These are phyloP conservation scores for Hebeloma cylindrosporum DNA, from an alignment of 768 basidiomycete species.

Conservation along the genomic window DNA sequence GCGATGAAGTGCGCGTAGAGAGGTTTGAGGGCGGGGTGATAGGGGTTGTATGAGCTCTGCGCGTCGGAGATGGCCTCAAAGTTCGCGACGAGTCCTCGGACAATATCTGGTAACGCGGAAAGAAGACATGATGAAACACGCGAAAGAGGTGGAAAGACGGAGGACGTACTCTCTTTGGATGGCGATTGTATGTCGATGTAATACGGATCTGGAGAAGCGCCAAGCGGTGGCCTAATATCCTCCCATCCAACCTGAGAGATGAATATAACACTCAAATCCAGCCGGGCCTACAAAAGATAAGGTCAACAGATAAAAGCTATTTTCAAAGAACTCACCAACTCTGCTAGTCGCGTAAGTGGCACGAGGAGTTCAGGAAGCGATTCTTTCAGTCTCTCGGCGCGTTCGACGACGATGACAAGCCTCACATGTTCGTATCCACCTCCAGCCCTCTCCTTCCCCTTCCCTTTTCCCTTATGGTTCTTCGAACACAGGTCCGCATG, in stretches of 20 bases:
- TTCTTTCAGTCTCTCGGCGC: slow-evolving; percentile 66
- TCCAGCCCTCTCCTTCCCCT: slow-evolving; percentile 32
- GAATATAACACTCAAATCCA: slow-evolving; percentile 61
- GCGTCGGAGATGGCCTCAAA: slow-evolving; percentile 28
- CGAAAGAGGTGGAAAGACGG: not conserved
- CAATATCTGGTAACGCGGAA: slow-evolving; percentile 25
- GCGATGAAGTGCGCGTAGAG: slow-evolving; percentile 67
- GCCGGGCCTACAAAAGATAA: slow-evolving; percentile 44
- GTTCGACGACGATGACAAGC: slow-evolving; percentile 64
- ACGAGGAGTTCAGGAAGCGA: slow-evolving; percentile 64
- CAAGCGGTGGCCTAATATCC: slow-evolving; percentile 65
- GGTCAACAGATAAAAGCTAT: not conserved
- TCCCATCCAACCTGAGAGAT: slow-evolving; percentile 70
- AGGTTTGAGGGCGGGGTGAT: slow-evolving; percentile 54
- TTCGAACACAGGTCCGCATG: slow-evolving; percentile 26
- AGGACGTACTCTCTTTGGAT: slow-evolving; percentile 55
- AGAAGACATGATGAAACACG: not conserved
- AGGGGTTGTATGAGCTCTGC: slow-evolving; percentile 30
- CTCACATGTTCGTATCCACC: slow-evolving; percentile 31
- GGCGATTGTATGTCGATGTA: slow-evolving; percentile 55
- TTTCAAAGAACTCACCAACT: slow-evolving; percentile 50
- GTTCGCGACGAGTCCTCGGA: slow-evolving; percentile 38
- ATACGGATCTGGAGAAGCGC: slow-evolving; percentile 73
- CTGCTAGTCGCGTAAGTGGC: slow-evolving; percentile 68
- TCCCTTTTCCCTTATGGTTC: slow-evolving; percentile 16